Evolutionary conservation across 305 asterid species (phyloP).

Genomic region (Fraxinus xanthoxyloides): DNA sequence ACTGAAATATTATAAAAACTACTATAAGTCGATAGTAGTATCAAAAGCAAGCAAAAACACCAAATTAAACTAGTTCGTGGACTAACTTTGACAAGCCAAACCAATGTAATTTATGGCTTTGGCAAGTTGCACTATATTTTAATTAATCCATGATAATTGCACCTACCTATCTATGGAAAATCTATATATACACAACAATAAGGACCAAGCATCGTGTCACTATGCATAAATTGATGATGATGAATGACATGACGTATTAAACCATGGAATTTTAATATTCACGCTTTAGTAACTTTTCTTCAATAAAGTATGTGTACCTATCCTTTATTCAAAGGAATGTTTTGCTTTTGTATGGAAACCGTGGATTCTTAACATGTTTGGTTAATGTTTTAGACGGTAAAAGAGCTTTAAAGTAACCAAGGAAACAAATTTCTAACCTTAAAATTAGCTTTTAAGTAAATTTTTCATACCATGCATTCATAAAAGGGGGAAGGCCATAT

Average conservation of each 20-base stretch:
- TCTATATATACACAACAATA: neutral
- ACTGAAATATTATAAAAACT: neutral
- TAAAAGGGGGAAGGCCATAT: neutral
- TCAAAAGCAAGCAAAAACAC: conserved; percentile 11
- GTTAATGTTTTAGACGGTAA: neutral
- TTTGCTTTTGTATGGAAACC: neutral
- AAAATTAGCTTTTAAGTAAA: neutral
- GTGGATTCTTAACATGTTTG: neutral
- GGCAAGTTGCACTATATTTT: conserved; percentile 16
- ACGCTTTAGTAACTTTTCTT: neutral
- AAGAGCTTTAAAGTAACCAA: neutral
- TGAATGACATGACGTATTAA: conserved; percentile 14
- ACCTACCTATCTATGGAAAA: conserved; percentile 10
- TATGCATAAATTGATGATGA: conserved; percentile 23
- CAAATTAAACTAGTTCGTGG: too few relatives aligned
- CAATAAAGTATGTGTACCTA: neutral
- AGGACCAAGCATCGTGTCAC: neutral
- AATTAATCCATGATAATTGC: conserved; percentile 8
- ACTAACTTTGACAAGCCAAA: conserved; percentile 21
- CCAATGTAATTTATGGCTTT: neutral
- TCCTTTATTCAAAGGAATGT: neutral
- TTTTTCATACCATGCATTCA: neutral
- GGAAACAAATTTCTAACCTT: neutral
- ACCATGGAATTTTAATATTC: neutral
- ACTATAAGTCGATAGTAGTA: neutral